Evolutionary conservation across 768 basidiomycete species (phyloP), one percentile per base, ranked within the genome.

Genomic region (Podaxis carcinomalis): DNA sequence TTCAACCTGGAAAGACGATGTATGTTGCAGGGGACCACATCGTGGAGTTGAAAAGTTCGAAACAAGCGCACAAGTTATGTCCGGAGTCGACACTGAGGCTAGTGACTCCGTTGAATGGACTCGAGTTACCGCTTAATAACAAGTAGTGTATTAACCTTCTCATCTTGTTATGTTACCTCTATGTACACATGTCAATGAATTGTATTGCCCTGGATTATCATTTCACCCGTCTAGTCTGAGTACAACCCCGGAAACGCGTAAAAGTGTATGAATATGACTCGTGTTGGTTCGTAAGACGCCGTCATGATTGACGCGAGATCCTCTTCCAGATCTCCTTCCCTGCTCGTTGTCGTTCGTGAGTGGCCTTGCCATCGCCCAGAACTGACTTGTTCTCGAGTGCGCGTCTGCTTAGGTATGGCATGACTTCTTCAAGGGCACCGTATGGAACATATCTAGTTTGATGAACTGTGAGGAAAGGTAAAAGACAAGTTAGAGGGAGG

Each of bases 381-480:
- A 97, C 80, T 0, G 88, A 88, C 73, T 93, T 95, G 77, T 98
- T 97, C 84, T 97, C 95, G 49, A 94, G 87, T 0, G 94, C 95
- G 14, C 95, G 80, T 35, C 94, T 82, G 42, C 88, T 82, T 7
- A 97, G 82, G 71, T 96, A 98, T 0, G 95, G 94, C 86, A 97
- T 88, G 9, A 93, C 89, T 67, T 92, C 89, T 0, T 78, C 74
- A 6, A 93, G 74, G 1, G 83, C 78, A 5, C 92, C 92, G 62
- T 92, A 93, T 0, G 91, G 92, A 13, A 92, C 78, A 64, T 90
- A 88, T 72, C 81, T 83, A 57, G 13, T 40, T 27, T 7, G 35
- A 7, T 47, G 58, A 42, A 3, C 16, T 46, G 59, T 27, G 55
- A 39, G 53, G 27, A 32, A n/a, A n/a, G 42, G 19, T 21, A 5